A percentile compares a stretch with the other conserved stretches of the same genome.
These are phyloP conservation scores for Talaromyces wortmannii DNA, from an alignment of 495 filamentous ascomycete species.

Conservation along the genomic window DNA sequence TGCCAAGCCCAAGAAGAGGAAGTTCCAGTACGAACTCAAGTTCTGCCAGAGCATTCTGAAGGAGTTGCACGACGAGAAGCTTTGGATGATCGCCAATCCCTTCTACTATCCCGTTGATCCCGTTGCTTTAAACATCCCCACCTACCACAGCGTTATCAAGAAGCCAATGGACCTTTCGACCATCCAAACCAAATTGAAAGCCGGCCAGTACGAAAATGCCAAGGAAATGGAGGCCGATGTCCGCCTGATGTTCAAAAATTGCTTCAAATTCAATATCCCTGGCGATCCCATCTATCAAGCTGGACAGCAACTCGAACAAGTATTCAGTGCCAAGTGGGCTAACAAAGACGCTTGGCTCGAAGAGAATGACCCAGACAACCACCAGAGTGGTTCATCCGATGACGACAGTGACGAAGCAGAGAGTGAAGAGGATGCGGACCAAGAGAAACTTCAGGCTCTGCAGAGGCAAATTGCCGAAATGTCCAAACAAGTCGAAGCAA, in stretches of 20 bases:
- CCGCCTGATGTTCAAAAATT: conserved; percentile 79
- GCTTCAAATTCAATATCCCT: conserved; percentile 80
- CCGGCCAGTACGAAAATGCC: conserved; percentile 73
- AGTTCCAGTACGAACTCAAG: conserved; percentile 76
- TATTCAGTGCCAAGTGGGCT: conserved; percentile 68
- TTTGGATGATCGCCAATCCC: conserved; percentile 53
- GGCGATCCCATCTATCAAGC: conserved; percentile 65
- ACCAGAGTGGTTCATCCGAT: conserved; percentile 44
- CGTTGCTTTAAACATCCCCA: conserved; percentile 87
- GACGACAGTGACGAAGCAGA: conserved; percentile 62
- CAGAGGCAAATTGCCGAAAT: conserved; percentile 60
- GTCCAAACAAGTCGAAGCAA: conserved; percentile 45
- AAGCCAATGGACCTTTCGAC: conserved; percentile 92
- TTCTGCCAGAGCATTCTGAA: conserved; percentile 81
- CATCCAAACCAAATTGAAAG: conserved; percentile 64
- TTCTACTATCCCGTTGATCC: conserved; percentile 87
- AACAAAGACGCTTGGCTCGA: conserved; percentile 73
- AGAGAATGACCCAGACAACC: conserved; percentile 58
- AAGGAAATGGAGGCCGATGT: conserved; percentile 85
- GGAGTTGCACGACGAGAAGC: conserved; percentile 70
- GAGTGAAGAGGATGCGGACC: conserved; percentile 53
- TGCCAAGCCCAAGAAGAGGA: conserved; percentile 85
- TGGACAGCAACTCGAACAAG: conserved; percentile 61
- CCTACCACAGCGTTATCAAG: conserved; percentile 89
- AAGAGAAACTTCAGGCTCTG: conserved; percentile 60